Percentiles rank a stretch among this genome's conserved stretches.
These are phyloP conservation scores for Kuraishia floccosa DNA, from an alignment of 805 yeast species.

Conservation along the genomic window DNA sequence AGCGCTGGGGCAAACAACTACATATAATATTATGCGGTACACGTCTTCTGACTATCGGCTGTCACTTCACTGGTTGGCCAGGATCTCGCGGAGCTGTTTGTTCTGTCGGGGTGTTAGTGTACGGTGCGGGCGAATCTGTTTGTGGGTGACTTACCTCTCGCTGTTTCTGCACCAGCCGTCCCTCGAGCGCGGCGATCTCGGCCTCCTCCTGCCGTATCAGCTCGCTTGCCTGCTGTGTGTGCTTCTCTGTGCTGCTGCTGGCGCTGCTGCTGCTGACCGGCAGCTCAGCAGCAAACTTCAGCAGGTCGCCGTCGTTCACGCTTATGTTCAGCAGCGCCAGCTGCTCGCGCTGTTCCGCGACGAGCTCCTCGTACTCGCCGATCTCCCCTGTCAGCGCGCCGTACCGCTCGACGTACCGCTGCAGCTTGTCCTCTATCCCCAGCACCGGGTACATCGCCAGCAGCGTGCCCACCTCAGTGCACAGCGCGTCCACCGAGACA, in stretches of 20 bases:
- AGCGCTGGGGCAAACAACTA: too few species aligned
- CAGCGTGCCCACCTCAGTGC: slow-evolving; percentile 26
- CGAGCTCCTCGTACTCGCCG: slow-evolving; percentile 25
- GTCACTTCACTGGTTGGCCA: too few species aligned
- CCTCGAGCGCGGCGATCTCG: slow-evolving; percentile 31
- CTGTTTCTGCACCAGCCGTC: slow-evolving; percentile 15
- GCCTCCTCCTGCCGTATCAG: slow-evolving; percentile 31
- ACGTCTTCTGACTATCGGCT: too few species aligned
- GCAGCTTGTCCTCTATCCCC: slow-evolving; percentile 19
- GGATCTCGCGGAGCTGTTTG: too few species aligned
- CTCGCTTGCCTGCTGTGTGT: slow-evolving; percentile 16
- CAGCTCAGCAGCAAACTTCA: background rate
- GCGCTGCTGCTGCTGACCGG: background rate
- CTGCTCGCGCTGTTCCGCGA: slow-evolving; percentile 31
- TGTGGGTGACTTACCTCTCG: too few species aligned
- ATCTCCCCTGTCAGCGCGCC: slow-evolving; percentile 24
- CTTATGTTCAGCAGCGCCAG: slow-evolving; percentile 22
- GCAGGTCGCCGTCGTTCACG: slow-evolving; percentile 10
- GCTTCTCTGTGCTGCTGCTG: slow-evolving; percentile 7
- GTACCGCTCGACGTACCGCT: slow-evolving; percentile 19
- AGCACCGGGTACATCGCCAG: slow-evolving; percentile 23
- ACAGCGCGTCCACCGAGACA: slow-evolving; percentile 24
- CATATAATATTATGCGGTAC: too few species aligned
- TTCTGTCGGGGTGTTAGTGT: too few species aligned
- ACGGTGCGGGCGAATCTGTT: too few species aligned